A percentile compares a stretch with the other conserved stretches of the same genome.
Conservation (phyloP, 2,329 filamentous ascomycete species). For the Clonostachys chloroleuca region DNA sequence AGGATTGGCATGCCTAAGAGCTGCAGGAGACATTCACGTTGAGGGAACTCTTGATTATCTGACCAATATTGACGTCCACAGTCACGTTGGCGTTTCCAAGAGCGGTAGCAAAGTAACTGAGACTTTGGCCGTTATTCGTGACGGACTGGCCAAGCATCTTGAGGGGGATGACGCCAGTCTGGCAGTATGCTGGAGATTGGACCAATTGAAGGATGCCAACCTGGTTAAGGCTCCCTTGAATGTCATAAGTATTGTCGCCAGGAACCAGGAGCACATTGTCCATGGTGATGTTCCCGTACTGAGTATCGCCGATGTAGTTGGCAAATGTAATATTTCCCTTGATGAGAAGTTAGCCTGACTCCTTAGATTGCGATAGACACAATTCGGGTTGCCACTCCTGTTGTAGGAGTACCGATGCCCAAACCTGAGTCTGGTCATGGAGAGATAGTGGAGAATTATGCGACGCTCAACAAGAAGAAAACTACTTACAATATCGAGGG, state of each 20-base stretch:
- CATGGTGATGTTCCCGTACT: conserved; percentile 53
- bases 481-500: conserved; percentile 54
- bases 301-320: conserved; percentile 45
- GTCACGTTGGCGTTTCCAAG: conserved; percentile 46
- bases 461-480: conserved; percentile 5
- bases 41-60: conserved; percentile 29
- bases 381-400: too few relatives aligned
- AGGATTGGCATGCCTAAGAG: background rate
- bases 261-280: conserved; percentile 54
- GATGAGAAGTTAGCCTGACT: background rate
- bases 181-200: conserved; percentile 42
- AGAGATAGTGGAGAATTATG: background rate
- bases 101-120: conserved; percentile 53
- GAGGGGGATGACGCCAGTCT: conserved; percentile 49
- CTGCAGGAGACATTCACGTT: conserved; percentile 18
- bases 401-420: too few relatives aligned
- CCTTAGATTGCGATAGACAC: background rate
- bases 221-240: conserved; percentile 51
- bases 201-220: conserved; percentile 32
- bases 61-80: conserved; percentile 45
- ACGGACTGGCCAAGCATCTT: conserved; percentile 48
- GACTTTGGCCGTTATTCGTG: conserved; percentile 40
- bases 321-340: conserved; percentile 60
- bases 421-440: too few relatives aligned
- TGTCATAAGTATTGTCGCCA: conserved; percentile 50